Percentiles rank a stretch among this genome's conserved stretches.
phyloP scores from a whole-genome alignment of 148 eudicot genomes.

The Diospyros kaki region DNA sequence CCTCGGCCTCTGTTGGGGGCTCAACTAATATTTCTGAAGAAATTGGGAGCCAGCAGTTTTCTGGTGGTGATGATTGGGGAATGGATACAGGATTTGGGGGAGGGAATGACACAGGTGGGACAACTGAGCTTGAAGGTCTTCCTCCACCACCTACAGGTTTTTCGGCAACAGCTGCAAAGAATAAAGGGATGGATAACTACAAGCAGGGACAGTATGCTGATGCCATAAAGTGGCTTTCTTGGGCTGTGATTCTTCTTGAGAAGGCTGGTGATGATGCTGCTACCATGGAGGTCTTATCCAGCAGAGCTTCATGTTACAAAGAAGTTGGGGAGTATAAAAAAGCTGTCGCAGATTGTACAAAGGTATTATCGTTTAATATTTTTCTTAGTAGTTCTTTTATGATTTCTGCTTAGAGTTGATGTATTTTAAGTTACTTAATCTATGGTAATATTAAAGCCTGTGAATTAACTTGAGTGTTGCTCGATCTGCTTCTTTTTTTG shows the following conservation, averaged over 20 bases:
- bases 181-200: slow-evolving; percentile 76
- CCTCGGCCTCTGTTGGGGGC: slow-evolving; percentile 26
- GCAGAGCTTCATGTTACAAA: slow-evolving; percentile 86
- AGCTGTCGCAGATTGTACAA: slow-evolving; percentile 93
- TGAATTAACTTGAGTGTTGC: neutral
- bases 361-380: slow-evolving; percentile 48
- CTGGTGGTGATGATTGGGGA: slow-evolving; percentile 78
- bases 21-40: slow-evolving; percentile 29
- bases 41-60: slow-evolving; percentile 34
- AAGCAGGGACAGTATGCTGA: slow-evolving; percentile 83
- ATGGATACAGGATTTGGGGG: slow-evolving; percentile 31
- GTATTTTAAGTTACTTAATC: neutral
- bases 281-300: slow-evolving; percentile 53
- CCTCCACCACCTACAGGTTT: slow-evolving; percentile 90
- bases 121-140: slow-evolving; percentile 88
- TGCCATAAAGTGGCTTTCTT: slow-evolving; percentile 96
- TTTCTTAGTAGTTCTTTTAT: slow-evolving; percentile 6
- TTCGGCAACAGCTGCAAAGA: slow-evolving; percentile 57
- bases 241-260: slow-evolving; percentile 81
- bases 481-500: neutral
- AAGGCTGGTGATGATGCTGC: slow-evolving; percentile 55
- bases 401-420: neutral
- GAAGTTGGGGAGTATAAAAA: slow-evolving; percentile 95
- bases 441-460: neutral
- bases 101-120: slow-evolving; percentile 43